phyloP scores from a whole-genome alignment of 495 filamentous ascomycete species.

The Neurospora tetraspora region DNA sequence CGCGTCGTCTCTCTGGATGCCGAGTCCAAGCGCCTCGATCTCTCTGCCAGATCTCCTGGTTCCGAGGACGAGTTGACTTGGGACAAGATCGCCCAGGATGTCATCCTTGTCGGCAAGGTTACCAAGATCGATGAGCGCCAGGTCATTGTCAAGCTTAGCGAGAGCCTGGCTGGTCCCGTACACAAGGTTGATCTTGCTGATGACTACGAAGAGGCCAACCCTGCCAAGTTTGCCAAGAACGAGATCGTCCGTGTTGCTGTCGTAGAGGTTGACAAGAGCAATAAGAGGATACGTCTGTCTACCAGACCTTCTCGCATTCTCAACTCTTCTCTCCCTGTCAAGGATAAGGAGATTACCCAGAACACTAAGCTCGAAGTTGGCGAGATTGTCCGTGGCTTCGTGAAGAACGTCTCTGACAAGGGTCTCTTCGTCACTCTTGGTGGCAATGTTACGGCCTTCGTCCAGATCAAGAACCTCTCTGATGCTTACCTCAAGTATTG shows the following conservation, averaged over 20 bases:
- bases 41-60: slow-evolving; percentile 55
- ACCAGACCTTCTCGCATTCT: slow-evolving; percentile 78
- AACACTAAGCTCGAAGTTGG: slow-evolving; percentile 62
- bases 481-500: slow-evolving; percentile 90
- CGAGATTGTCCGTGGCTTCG: slow-evolving; percentile 77
- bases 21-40: slow-evolving; percentile 66
- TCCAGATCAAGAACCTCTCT: slow-evolving; percentile 77
- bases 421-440: slow-evolving; percentile 78
- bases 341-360: slow-evolving; percentile 66
- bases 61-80: slow-evolving; percentile 49
- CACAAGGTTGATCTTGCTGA: slow-evolving; percentile 72
- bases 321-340: slow-evolving; percentile 73
- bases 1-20: slow-evolving; percentile 66
- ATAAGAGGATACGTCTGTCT: slow-evolving; percentile 75
- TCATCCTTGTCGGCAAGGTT: slow-evolving; percentile 72
- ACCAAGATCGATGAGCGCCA: slow-evolving; percentile 78
- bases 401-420: slow-evolving; percentile 76
- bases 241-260: slow-evolving; percentile 79
- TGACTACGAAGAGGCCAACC: slow-evolving; percentile 66
- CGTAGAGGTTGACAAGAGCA: slow-evolving; percentile 64
- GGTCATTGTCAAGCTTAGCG: slow-evolving; percentile 75
- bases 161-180: slow-evolving; percentile 61
- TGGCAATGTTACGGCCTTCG: slow-evolving; percentile 67
- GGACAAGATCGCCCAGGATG: slow-evolving; percentile 58
- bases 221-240: slow-evolving; percentile 57